phyloP scores from a whole-genome alignment of 495 filamentous ascomycete genomes.

The Recurvomyces mirabilis region DNA sequence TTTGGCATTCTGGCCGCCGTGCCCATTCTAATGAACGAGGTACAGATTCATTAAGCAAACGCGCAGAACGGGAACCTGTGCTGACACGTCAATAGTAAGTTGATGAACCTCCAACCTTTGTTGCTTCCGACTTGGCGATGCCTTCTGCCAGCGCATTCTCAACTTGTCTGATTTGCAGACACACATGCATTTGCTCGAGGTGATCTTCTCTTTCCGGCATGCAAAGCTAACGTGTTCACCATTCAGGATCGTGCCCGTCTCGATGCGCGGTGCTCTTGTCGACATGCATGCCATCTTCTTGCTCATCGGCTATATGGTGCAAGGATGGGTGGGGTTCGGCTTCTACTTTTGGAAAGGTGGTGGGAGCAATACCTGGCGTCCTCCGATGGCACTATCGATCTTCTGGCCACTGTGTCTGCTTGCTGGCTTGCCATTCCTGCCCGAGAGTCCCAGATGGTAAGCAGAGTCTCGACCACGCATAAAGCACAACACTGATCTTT shows the following conservation, averaged over 20 bases:
- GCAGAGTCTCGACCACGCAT: too few species aligned
- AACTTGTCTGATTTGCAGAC: too few species aligned
- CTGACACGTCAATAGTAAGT: too few species aligned
- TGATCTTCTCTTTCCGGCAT: too few species aligned
- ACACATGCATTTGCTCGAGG: too few species aligned
- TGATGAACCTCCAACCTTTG: too few species aligned
- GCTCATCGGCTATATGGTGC: constrained; percentile 16
- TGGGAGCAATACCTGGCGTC: background rate
- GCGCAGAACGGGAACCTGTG: too few species aligned
- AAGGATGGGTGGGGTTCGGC: constrained; percentile 22
- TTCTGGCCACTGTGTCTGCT: constrained; percentile 12
- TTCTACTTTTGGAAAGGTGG: constrained; percentile 24
- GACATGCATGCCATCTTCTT: constrained; percentile 19
- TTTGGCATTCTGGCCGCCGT: constrained; percentile 19
- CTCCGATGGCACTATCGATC: constrained; percentile 14
- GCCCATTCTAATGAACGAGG: constrained; percentile 20
- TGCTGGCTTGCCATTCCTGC: constrained; percentile 21
- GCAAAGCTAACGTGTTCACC: too few species aligned
- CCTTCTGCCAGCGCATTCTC: too few species aligned
- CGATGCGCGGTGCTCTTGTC: constrained; percentile 17
- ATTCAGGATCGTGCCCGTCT: constrained; percentile 14
- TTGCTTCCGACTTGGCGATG: too few species aligned
- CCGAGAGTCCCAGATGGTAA: constrained; percentile 25
- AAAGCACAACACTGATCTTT: too few species aligned
- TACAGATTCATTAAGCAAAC: too few species aligned